Evolutionary conservation across 1,284 basidiomycete genomes (phyloP).

Genomic region (Ceratobasidium sp.): DNA sequence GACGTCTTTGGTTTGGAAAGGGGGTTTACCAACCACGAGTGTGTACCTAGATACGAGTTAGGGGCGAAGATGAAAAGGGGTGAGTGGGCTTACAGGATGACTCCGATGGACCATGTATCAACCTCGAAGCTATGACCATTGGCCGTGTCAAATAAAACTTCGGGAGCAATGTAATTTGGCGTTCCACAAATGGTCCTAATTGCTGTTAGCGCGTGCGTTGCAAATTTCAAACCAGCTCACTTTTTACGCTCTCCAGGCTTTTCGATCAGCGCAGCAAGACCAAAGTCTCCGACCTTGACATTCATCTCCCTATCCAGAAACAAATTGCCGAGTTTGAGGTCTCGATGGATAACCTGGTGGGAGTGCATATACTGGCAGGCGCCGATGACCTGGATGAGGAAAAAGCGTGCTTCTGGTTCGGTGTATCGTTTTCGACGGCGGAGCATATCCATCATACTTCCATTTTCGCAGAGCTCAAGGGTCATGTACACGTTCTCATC

Average conservation of each 20-base stretch:
- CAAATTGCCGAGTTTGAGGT: slow-evolving; percentile 94
- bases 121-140: slow-evolving; percentile 99
- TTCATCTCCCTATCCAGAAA: slow-evolving; percentile 96
- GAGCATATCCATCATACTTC: slow-evolving; percentile 87
- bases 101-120: slow-evolving; percentile 97
- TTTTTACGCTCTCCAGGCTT: slow-evolving; percentile 96
- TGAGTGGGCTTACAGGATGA: slow-evolving; percentile 69
- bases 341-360: slow-evolving; percentile 94
- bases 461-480: slow-evolving; percentile 90
- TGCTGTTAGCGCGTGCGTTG: neutral
- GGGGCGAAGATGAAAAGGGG: neutral
- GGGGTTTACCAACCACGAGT: slow-evolving; percentile 89
- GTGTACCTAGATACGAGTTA: slow-evolving; percentile 68
- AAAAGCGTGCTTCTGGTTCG: slow-evolving; percentile 92
- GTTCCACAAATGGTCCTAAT: slow-evolving; percentile 92
- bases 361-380: slow-evolving; percentile 97
- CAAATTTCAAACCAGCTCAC: slow-evolving; percentile 49
- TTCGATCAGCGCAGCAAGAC: slow-evolving; percentile 95
- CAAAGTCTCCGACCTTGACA: slow-evolving; percentile 97
- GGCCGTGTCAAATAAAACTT: slow-evolving; percentile 94
- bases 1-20: slow-evolving; percentile 98
- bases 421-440: slow-evolving; percentile 87
- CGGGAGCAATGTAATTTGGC: slow-evolving; percentile 98
- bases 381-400: slow-evolving; percentile 93
- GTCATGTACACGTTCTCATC: slow-evolving; percentile 96